A percentile compares a stretch with the other conserved stretches of the same genome.
Conservation (phyloP, 2,329 filamentous ascomycete species). For the Exophiala mesophila region DNA sequence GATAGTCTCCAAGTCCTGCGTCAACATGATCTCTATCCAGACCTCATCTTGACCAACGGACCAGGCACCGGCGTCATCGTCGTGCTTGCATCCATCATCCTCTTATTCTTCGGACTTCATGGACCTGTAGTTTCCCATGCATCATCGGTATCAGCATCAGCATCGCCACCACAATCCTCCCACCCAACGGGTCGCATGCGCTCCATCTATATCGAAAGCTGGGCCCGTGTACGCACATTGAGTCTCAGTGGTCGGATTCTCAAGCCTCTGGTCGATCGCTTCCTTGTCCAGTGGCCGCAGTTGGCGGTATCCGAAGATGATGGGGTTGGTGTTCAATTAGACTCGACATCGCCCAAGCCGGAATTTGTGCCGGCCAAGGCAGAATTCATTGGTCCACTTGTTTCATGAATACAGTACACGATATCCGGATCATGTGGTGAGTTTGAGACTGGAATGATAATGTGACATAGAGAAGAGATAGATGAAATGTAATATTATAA, state of each 20-base stretch:
- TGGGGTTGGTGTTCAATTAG: too few species aligned
- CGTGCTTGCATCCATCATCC: constrained; percentile 51
- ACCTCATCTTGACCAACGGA: constrained; percentile 79
- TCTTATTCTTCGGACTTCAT: constrained; percentile 47
- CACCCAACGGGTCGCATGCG: constrained; percentile 50
- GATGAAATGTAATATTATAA: too few species aligned
- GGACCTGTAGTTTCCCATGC: constrained; percentile 7
- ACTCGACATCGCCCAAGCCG: too few species aligned
- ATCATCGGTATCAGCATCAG: background rate
- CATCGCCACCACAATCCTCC: background rate
- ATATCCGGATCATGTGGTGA: too few species aligned
- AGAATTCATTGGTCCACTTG: too few species aligned
- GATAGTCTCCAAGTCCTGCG: constrained; percentile 56
- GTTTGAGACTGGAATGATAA: too few species aligned
- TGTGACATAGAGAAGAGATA: too few species aligned
- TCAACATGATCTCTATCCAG: constrained; percentile 50
- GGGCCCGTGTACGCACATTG: constrained; percentile 75
- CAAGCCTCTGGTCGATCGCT: constrained; percentile 65
- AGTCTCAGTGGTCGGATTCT: constrained; percentile 82
- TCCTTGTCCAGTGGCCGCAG: constrained; percentile 74
- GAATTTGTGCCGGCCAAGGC: too few species aligned
- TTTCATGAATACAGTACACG: too few species aligned
- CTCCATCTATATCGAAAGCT: constrained; percentile 85
- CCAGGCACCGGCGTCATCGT: constrained; percentile 83
- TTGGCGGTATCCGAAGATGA: too few species aligned